Evolutionary conservation across 73 alveolate genomes (phyloP).

Genomic region (Symbiodinium pilosum): DNA sequence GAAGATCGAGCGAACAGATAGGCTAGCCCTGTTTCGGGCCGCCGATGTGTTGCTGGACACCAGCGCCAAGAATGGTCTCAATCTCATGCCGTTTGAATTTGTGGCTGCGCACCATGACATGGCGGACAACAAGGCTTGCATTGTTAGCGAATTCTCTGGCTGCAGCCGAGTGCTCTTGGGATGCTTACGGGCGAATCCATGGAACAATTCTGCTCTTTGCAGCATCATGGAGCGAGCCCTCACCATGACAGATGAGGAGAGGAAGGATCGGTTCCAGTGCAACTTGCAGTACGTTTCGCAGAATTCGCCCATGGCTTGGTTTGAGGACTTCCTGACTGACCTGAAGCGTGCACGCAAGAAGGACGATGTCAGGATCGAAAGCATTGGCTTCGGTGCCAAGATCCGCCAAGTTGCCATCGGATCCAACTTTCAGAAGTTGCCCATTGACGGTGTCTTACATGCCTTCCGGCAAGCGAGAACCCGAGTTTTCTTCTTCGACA

Average conservation of each 20-base stretch:
- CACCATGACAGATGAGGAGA: conserved; percentile 86
- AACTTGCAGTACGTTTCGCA: conserved; percentile 65
- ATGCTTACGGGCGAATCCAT: conserved; percentile 96
- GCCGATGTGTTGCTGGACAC: conserved; percentile 96
- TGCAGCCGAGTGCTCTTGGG: conserved; percentile 96
- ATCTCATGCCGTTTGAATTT: conserved; percentile 93
- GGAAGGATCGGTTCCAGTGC: conserved; percentile 62
- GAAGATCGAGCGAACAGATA: conserved; percentile 62
- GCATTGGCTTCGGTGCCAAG: conserved; percentile 82
- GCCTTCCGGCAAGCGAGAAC: conserved; percentile 74
- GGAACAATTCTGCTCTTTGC: conserved; percentile 95
- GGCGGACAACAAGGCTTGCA: conserved; percentile 52
- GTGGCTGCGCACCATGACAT: conserved; percentile 90
- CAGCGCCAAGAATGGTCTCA: conserved; percentile 93
- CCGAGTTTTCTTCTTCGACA: conserved; percentile 88
- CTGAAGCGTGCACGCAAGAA: conserved; percentile 95
- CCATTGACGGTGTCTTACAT: conserved; percentile 58
- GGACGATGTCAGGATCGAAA: conserved; percentile 67
- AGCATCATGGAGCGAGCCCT: conserved; percentile 96
- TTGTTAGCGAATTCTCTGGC: conserved; percentile 97
- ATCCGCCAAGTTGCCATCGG: conserved; percentile 82
- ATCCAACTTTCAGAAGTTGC: conserved; percentile 71
- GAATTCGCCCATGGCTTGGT: conserved; percentile 65
- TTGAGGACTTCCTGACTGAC: conserved; percentile 96
- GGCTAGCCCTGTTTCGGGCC: conserved; percentile 96